A percentile compares a stretch with the other conserved stretches of the same genome.
Conservation (phyloP, 345 rosid species). For the Euphorbia pulcherrima region DNA sequence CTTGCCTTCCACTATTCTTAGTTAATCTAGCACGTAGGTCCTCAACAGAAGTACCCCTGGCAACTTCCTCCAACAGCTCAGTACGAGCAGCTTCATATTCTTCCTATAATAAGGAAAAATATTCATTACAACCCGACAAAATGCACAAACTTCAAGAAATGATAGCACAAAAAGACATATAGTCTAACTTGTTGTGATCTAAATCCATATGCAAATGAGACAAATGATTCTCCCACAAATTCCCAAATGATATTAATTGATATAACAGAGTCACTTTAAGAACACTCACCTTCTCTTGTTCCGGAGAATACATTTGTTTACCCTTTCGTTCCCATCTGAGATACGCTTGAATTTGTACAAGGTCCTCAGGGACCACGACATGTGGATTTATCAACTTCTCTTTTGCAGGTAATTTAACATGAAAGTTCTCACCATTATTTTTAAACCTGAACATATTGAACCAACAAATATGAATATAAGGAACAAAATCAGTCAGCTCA, state of each 20-base stretch:
- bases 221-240: background rate
- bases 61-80: constrained; percentile 79
- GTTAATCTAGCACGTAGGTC: constrained; percentile 64
- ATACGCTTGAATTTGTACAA: constrained; percentile 91
- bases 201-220: background rate
- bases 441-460: constrained; percentile 61
- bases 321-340: constrained; percentile 97
- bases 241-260: background rate
- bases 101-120: constrained; percentile 39
- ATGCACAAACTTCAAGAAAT: background rate
- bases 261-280: background rate
- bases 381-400: constrained; percentile 34
- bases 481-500: constrained; percentile 9
- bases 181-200: background rate
- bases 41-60: constrained; percentile 66
- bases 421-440: constrained; percentile 80
- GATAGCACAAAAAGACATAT: background rate
- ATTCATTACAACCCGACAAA: background rate
- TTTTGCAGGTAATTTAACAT: constrained; percentile 53
- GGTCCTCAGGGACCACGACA: constrained; percentile 79
- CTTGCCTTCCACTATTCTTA: constrained; percentile 44
- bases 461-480: background rate
- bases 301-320: constrained; percentile 75
- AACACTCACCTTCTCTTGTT: constrained; percentile 61
- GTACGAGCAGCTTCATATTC: constrained; percentile 93